These are phyloP conservation scores for Baorangia bicolor DNA, from an alignment of 768 basidiomycete species.

Conservation along the genomic window DNA sequence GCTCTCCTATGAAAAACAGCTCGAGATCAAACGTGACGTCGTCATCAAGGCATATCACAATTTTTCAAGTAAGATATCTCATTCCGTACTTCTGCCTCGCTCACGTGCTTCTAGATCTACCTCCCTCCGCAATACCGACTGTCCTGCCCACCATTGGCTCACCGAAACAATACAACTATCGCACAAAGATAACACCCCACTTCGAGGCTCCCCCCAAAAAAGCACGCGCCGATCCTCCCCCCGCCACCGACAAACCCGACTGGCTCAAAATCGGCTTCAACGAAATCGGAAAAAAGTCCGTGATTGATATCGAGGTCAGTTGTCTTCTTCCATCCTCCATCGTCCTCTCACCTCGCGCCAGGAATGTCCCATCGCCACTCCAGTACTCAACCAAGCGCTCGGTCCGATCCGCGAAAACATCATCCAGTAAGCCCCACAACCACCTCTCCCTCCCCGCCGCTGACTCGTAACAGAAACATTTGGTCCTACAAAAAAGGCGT, in stretches of 20 bases:
- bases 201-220: constrained; percentile 74
- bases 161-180: constrained; percentile 86
- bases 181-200: constrained; percentile 97
- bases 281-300: constrained; percentile 63
- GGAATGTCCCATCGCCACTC: constrained; percentile 92
- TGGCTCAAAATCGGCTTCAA: constrained; percentile 93
- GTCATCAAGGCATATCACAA: constrained; percentile 80
- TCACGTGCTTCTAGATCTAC: constrained; percentile 40
- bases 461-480: constrained; percentile 58
- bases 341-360: constrained; percentile 25
- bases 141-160: constrained; percentile 80
- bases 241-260: constrained; percentile 41
- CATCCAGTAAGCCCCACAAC: constrained; percentile 49
- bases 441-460: neutral
- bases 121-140: constrained; percentile 53
- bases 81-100: constrained; percentile 27
- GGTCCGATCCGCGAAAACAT: constrained; percentile 61
- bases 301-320: constrained; percentile 88
- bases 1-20: constrained; percentile 84
- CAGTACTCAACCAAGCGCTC: constrained; percentile 70
- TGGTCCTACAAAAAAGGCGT: constrained; percentile 82
- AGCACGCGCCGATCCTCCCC: constrained; percentile 11
- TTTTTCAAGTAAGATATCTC: constrained; percentile 47
- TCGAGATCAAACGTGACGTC: constrained; percentile 83
- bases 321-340: neutral